phyloP scores from a whole-genome alignment of 2,329 filamentous ascomycete species.

The Pseudopithomyces maydicus region DNA sequence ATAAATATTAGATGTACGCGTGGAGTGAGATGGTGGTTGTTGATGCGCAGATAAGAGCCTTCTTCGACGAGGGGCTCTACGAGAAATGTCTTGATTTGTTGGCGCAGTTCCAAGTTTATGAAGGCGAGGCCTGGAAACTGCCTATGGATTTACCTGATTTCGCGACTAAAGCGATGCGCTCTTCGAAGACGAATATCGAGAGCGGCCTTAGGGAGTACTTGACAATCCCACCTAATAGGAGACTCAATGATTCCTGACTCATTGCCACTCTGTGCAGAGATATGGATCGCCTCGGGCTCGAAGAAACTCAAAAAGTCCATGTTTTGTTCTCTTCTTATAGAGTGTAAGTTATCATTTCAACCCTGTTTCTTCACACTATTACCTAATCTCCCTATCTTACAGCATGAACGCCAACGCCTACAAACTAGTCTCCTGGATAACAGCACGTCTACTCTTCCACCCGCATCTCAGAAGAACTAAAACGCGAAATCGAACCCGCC shows the following conservation, averaged over 20 bases:
- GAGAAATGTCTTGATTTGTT: slow-evolving; percentile 2
- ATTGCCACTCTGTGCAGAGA: neutral
- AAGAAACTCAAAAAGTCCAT: neutral
- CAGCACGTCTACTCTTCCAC: slow-evolving; percentile 1
- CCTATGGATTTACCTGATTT: slow-evolving; percentile 2
- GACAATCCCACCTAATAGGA: neutral
- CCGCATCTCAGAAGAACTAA: neutral
- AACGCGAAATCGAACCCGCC: slow-evolving; percentile 3
- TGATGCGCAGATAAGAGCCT: slow-evolving; percentile 4
- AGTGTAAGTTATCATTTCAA: neutral
- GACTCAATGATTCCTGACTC: neutral
- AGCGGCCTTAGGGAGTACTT: neutral
- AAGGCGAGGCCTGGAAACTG: slow-evolving; percentile 6
- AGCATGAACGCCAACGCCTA: slow-evolving; percentile 9
- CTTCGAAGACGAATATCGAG: neutral
- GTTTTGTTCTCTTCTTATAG: slow-evolving; percentile 6
- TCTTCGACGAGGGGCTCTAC: slow-evolving; percentile 7
- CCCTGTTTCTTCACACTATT: no score
- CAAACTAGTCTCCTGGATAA: slow-evolving; percentile 5
- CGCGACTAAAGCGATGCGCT: neutral
- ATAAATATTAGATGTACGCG: no score
- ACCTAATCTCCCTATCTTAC: neutral
- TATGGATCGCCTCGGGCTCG: neutral
- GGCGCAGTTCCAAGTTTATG: neutral
- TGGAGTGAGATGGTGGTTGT: slow-evolving; percentile 4